Percentiles rank a stretch among this genome's conserved stretches.
These are phyloP conservation scores for Kregervanrija pseudodelftensis DNA, from an alignment of 805 yeast species.

Conservation along the genomic window DNA sequence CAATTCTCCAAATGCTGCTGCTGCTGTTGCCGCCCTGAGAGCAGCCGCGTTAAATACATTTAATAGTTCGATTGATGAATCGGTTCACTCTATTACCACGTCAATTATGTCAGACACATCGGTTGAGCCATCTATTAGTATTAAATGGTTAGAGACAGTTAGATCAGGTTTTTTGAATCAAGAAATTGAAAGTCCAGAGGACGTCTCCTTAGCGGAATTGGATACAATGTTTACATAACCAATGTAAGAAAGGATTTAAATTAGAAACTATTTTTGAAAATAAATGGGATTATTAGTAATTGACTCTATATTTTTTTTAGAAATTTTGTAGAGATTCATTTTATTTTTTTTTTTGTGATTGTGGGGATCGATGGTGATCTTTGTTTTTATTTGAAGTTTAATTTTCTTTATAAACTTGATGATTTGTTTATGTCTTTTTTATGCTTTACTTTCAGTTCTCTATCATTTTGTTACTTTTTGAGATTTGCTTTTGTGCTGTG, in stretches of 20 bases:
- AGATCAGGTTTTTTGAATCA: conserved; percentile 71
- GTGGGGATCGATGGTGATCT: too few relatives aligned
- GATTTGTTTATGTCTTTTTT: too few relatives aligned
- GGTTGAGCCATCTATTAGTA: conserved; percentile 34
- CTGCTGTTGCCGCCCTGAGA: conserved; percentile 68
- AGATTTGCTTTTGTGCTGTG: too few relatives aligned
- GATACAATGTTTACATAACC: conserved; percentile 38
- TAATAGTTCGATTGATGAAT: conserved; percentile 29
- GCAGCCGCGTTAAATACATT: conserved; percentile 56
- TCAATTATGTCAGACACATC: conserved; percentile 30
- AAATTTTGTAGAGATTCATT: too few relatives aligned
- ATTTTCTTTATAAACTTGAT: too few relatives aligned
- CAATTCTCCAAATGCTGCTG: conserved; percentile 57
- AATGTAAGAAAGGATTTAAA: background rate
- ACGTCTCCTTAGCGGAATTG: conserved; percentile 62
- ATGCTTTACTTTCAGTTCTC: too few relatives aligned
- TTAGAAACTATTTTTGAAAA: too few relatives aligned
- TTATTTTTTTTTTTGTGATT: too few relatives aligned
- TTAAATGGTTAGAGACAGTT: conserved; percentile 66
- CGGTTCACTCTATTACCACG: conserved; percentile 28
- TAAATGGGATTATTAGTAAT: too few relatives aligned
- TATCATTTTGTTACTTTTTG: too few relatives aligned
- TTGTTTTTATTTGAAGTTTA: too few relatives aligned
- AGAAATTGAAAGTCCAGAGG: conserved; percentile 76
- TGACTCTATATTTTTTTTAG: too few relatives aligned